Percentiles rank a stretch among this genome's conserved stretches.
These are phyloP conservation scores for Vigna radiata DNA, from an alignment of 306 rosid genomes.

Conservation along the genomic window DNA sequence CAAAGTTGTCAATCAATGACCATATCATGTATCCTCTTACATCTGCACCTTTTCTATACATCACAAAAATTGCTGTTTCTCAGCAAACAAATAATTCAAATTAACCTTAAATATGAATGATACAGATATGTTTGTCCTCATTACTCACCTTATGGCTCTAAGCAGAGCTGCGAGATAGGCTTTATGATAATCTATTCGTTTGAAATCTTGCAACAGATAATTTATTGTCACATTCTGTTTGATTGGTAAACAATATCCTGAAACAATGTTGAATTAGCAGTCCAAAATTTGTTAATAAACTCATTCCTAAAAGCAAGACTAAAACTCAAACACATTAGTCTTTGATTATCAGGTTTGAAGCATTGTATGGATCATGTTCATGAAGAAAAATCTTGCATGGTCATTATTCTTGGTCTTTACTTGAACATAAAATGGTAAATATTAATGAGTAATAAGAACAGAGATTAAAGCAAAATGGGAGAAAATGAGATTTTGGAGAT, in stretches of 20 bases:
- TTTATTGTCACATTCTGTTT: constrained; percentile 23
- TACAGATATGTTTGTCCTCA: neutral
- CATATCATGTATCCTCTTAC: constrained; percentile 76
- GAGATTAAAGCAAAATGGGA: too few species aligned
- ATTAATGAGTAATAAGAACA: too few species aligned
- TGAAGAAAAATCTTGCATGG: too few species aligned
- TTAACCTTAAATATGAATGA: neutral
- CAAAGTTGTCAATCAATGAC: constrained; percentile 72
- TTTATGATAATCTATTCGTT: constrained; percentile 62
- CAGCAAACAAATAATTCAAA: constrained; percentile 31
- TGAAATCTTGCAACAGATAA: constrained; percentile 52
- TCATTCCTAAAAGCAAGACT: neutral
- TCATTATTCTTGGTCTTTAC: too few species aligned
- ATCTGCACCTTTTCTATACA: constrained; percentile 69
- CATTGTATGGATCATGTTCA: too few species aligned
- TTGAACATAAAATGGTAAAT: too few species aligned
- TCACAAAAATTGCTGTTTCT: neutral
- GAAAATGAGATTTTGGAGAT: too few species aligned
- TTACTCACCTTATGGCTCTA: constrained; percentile 62
- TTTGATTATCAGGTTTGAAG: too few species aligned
- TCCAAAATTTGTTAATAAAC: neutral
- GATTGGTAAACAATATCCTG: constrained; percentile 56
- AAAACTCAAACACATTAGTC: too few species aligned
- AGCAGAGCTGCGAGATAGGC: constrained; percentile 62
- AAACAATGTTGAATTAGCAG: constrained; percentile 26